Conservation (phyloP, 2,329 filamentous ascomycete species). For the Hymenoscyphus fraxineus region DNA sequence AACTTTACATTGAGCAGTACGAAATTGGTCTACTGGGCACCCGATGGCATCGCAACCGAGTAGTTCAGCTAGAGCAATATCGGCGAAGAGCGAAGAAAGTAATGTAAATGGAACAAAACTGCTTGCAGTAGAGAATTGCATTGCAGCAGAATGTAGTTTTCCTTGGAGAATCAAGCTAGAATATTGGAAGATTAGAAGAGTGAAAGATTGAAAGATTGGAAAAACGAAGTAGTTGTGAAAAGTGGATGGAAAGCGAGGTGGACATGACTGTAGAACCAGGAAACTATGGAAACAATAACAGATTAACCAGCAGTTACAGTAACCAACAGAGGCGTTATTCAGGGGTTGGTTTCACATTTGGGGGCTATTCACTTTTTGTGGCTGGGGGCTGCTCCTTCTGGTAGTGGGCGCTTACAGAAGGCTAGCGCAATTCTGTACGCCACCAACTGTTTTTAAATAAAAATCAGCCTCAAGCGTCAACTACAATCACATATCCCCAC, state of each 20-base stretch:
- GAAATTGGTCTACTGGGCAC: neutral
- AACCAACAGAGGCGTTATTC: too few relatives aligned
- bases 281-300: neutral
- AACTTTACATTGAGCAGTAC: slow-evolving; percentile 3
- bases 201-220: too few relatives aligned
- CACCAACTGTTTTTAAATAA: too few relatives aligned
- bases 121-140: neutral
- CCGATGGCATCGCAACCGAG: slow-evolving; percentile 1
- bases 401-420: neutral
- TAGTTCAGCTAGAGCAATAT: neutral
- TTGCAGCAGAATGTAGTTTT: neutral
- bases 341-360: too few relatives aligned
- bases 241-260: neutral
- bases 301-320: too few relatives aligned
- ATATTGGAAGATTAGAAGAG: too few relatives aligned
- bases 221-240: neutral
- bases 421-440: too few relatives aligned
- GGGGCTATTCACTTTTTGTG: too few relatives aligned
- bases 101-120: neutral
- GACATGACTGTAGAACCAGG: neutral
- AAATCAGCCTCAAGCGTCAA: neutral
- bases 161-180: too few relatives aligned
- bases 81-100: neutral
- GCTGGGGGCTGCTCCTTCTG: neutral
- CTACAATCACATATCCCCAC: neutral